phyloP scores from a whole-genome alignment of 805 yeast species.

The Ogataea chonburiensis region DNA sequence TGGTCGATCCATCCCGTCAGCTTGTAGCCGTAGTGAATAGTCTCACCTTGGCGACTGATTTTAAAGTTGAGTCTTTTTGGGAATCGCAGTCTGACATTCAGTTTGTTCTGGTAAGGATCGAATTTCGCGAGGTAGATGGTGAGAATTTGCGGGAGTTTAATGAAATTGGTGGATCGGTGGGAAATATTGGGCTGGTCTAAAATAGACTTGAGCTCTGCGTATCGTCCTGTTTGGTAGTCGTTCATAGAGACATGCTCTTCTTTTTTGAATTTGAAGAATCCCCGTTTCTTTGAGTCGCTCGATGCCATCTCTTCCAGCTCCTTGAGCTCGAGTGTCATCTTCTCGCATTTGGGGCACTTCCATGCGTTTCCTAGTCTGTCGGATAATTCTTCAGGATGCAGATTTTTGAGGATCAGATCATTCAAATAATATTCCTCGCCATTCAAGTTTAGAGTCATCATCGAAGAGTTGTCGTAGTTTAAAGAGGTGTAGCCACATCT shows the following conservation, averaged over 20 bases:
- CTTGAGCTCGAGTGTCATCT: constrained; percentile 26
- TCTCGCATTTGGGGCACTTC: constrained; percentile 74
- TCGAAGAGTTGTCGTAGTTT: constrained; percentile 43
- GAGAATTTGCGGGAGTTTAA: constrained; percentile 36
- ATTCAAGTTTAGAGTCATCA: constrained; percentile 32
- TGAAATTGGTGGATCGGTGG: constrained; percentile 29
- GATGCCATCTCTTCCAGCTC: constrained; percentile 14
- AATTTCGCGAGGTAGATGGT: constrained; percentile 35
- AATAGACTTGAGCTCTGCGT: constrained; percentile 18
- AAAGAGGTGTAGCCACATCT: constrained; percentile 61
- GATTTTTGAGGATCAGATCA: constrained; percentile 62
- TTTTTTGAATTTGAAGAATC: constrained; percentile 28
- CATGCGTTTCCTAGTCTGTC: constrained; percentile 71
- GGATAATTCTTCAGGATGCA: constrained; percentile 61
- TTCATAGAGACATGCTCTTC: constrained; percentile 17
- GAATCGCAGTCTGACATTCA: constrained; percentile 25
- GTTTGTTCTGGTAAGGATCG: constrained; percentile 31
- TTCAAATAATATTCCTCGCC: constrained; percentile 39
- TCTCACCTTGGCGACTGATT: constrained; percentile 38
- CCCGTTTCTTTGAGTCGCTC: constrained; percentile 24
- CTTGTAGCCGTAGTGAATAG: constrained; percentile 42
- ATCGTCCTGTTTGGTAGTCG: constrained; percentile 22
- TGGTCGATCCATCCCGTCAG: constrained; percentile 69
- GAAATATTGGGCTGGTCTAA: constrained; percentile 31
- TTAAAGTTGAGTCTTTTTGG: constrained; percentile 34